A percentile compares a stretch with the other conserved stretches of the same genome.
phyloP scores from a whole-genome alignment of 2,329 filamentous ascomycete genomes.

The Aurifilum marmelostoma region DNA sequence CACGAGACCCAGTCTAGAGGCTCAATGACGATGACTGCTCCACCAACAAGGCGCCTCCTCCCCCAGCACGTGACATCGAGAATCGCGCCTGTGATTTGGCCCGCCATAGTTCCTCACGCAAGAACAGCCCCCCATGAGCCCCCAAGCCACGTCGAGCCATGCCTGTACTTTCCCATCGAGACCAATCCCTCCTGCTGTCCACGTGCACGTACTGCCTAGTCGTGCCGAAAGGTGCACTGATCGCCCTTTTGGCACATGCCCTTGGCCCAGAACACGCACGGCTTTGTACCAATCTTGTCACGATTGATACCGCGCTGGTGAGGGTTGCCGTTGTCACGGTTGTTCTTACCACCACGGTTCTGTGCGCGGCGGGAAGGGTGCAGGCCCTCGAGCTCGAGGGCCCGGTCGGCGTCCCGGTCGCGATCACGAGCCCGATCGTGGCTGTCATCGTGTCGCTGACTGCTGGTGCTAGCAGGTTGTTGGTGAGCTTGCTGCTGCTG shows the following conservation, averaged over 20 bases:
- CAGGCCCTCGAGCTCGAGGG: constrained; percentile 34
- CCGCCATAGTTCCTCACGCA: too few relatives aligned
- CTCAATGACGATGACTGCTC: too few relatives aligned
- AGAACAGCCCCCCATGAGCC: too few relatives aligned
- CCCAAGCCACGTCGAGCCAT: not conserved
- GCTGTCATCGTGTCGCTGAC: constrained; percentile 30
- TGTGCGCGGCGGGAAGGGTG: constrained; percentile 37
- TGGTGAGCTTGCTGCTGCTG: constrained; percentile 25
- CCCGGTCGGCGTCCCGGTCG: constrained; percentile 37
- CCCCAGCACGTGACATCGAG: not conserved
- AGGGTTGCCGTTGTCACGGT: not conserved
- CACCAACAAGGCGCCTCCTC: too few relatives aligned
- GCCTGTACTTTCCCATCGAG: not conserved
- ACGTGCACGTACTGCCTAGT: constrained; percentile 39
- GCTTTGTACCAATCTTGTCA: constrained; percentile 65
- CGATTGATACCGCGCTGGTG: constrained; percentile 55
- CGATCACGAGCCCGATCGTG: constrained; percentile 34
- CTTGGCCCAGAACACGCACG: constrained; percentile 71
- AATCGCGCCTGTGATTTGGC: too few relatives aligned
- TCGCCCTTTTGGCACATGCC: constrained; percentile 75
- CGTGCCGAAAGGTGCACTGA: constrained; percentile 74
- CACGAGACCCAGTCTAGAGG: not conserved
- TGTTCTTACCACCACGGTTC: constrained; percentile 38
- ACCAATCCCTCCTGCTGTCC: constrained; percentile 40
- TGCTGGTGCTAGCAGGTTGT: constrained; percentile 18